A percentile compares a stretch with the other conserved stretches of the same genome.
Evolutionary conservation across 1,139 yeast species (phyloP).

Genomic region (Pichia sp.): DNA sequence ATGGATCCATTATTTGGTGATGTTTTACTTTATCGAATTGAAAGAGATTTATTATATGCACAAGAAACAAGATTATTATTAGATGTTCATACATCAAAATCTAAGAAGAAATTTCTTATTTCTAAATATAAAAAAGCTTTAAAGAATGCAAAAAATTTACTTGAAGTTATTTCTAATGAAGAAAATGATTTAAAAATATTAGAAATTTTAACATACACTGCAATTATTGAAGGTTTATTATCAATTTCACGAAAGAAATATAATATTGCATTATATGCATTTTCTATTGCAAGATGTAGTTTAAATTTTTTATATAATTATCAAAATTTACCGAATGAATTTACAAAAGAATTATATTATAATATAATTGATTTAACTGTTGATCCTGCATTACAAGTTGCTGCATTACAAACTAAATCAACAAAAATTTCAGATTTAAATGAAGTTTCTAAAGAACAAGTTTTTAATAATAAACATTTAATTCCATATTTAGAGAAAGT

Average conservation of each 20-base stretch:
- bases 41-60: constrained; percentile 64
- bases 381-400: constrained; percentile 62
- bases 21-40: constrained; percentile 51
- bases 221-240: constrained; percentile 55
- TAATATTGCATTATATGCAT: constrained; percentile 44
- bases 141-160: constrained; percentile 39
- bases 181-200: constrained; percentile 32
- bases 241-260: constrained; percentile 57
- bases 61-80: constrained; percentile 54
- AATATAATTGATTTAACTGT: constrained; percentile 57
- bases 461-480: constrained; percentile 31
- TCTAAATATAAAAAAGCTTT: constrained; percentile 67
- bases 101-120: constrained; percentile 47
- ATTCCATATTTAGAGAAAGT: constrained; percentile 34
- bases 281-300: constrained; percentile 57
- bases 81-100: constrained; percentile 47
- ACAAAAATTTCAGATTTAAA: constrained; percentile 38
- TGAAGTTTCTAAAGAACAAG: constrained; percentile 39
- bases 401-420: constrained; percentile 30
- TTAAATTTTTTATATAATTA: constrained; percentile 42
- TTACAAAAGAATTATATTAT: constrained; percentile 38
- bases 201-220: constrained; percentile 56
- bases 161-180: constrained; percentile 35
- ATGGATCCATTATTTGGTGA: constrained; percentile 42
- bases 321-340: constrained; percentile 16